These are phyloP conservation scores for Fusarium sarcochroum DNA, from an alignment of 2,329 filamentous ascomycete species.

Conservation along the genomic window DNA sequence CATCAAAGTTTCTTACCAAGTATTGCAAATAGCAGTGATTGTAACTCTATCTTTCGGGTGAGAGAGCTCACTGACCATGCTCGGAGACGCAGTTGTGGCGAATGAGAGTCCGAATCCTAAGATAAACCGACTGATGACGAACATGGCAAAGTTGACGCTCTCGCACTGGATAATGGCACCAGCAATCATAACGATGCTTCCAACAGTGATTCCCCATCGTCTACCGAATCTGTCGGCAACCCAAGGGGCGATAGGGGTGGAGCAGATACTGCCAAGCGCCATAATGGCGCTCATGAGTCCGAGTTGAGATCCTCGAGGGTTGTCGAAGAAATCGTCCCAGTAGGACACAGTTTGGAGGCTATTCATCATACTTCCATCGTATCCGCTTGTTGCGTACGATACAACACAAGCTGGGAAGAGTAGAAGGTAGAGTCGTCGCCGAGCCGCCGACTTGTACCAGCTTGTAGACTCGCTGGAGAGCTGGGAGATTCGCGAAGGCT, in stretches of 20 bases:
- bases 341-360: constrained; percentile 59
- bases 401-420: constrained; percentile 54
- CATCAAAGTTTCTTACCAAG: constrained; percentile 30
- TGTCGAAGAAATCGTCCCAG: constrained; percentile 59
- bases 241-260: constrained; percentile 50
- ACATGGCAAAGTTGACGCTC: constrained; percentile 61
- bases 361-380: constrained; percentile 66
- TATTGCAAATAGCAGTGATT: constrained; percentile 68
- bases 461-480: constrained; percentile 44
- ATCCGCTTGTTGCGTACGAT: constrained; percentile 56
- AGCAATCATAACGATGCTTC: constrained; percentile 51
- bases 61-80: constrained; percentile 65
- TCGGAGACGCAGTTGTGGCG: constrained; percentile 65
- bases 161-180: constrained; percentile 53
- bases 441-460: constrained; percentile 52
- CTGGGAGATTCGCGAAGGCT: constrained; percentile 50
- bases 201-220: constrained; percentile 50
- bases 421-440: constrained; percentile 51
- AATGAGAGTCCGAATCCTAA: constrained; percentile 68
- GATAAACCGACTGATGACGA: constrained; percentile 66
- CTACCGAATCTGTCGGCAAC: constrained; percentile 52
- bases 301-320: constrained; percentile 51
- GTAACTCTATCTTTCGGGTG: constrained; percentile 68
- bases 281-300: constrained; percentile 59
- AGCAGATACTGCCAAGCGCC: constrained; percentile 62